A percentile compares a stretch with the other conserved stretches of the same genome.
phyloP scores from a whole-genome alignment of 2,329 filamentous ascomycete genomes.

The Diaporthe helianthi region DNA sequence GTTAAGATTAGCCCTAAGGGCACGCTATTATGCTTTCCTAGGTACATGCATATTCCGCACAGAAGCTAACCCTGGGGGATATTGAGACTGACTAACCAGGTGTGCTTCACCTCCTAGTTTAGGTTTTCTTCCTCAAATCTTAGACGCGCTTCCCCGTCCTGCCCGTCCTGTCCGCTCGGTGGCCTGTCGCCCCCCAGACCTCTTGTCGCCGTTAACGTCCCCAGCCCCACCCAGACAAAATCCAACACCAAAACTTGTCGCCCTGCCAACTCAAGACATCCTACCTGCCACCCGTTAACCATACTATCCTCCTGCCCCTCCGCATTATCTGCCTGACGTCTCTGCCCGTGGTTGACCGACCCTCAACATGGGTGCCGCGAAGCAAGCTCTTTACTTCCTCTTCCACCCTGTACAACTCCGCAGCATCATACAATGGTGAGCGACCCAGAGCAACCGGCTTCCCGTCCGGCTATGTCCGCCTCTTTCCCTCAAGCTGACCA shows the following conservation, averaged over 20 bases:
- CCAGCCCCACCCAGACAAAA: not conserved
- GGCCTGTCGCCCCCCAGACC: not conserved
- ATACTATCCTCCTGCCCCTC: not conserved
- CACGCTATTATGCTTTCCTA: no score
- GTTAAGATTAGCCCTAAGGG: no score
- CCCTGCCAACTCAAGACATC: not conserved
- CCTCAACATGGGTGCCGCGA: constrained; percentile 60
- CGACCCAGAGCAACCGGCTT: not conserved
- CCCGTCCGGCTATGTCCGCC: constrained; percentile 25
- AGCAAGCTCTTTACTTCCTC: constrained; percentile 71
- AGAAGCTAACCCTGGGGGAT: no score
- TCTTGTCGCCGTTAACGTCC: not conserved
- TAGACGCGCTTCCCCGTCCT: constrained; percentile 7
- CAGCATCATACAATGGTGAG: constrained; percentile 87
- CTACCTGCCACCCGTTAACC: not conserved
- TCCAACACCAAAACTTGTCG: not conserved
- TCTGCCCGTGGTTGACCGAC: not conserved
- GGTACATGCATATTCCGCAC: no score
- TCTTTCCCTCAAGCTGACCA: constrained; percentile 32
- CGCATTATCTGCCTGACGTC: not conserved
- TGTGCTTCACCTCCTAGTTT: constrained; percentile 13
- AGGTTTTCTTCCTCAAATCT: constrained; percentile 23
- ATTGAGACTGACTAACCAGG: not conserved
- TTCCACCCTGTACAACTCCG: constrained; percentile 81
- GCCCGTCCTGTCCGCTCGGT: not conserved